Evolutionary conservation across 164 flowering plant genomes (phyloP).

Genomic region (Euptelea pleiosperma): DNA sequence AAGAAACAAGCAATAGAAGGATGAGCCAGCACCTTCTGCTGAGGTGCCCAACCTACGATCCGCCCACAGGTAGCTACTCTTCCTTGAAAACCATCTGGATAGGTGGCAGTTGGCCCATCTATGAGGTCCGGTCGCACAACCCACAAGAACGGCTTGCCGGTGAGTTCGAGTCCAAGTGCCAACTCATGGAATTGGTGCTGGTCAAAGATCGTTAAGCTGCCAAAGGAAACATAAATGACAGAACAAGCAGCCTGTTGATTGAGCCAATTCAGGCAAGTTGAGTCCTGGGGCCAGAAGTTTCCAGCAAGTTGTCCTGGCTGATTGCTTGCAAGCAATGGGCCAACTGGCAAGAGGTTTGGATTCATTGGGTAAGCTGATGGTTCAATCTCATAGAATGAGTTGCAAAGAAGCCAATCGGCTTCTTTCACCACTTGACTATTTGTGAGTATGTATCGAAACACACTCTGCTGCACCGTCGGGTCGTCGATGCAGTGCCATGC

Average conservation of each 20-base stretch:
- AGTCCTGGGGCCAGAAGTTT: slow-evolving; percentile 36
- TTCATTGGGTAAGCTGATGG: slow-evolving; percentile 7
- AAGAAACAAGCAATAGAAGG: slow-evolving; percentile 54
- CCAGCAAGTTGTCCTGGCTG: slow-evolving; percentile 7
- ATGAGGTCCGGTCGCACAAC: slow-evolving; percentile 37
- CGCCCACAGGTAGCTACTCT: slow-evolving; percentile 28
- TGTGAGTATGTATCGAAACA: background rate
- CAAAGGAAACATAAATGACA: slow-evolving; percentile 53
- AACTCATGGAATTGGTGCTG: slow-evolving; percentile 39
- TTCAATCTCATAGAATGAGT: slow-evolving; percentile 8
- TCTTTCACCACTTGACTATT: background rate
- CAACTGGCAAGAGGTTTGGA: slow-evolving; percentile 30
- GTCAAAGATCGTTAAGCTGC: slow-evolving; percentile 34
- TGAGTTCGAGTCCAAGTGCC: slow-evolving; percentile 47
- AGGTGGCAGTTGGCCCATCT: slow-evolving; percentile 10
- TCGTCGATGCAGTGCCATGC: background rate
- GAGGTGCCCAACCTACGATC: slow-evolving; percentile 59
- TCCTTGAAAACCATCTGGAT: slow-evolving; percentile 35
- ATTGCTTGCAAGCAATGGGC: slow-evolving; percentile 25
- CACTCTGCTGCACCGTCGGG: background rate
- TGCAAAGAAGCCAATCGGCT: background rate
- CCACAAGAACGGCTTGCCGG: slow-evolving; percentile 46
- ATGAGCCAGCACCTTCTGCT: slow-evolving; percentile 40
- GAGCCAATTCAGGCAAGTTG: slow-evolving; percentile 45
- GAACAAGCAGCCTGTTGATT: slow-evolving; percentile 30